phyloP scores from a whole-genome alignment of 1,139 yeast genomes.

The Lodderomyces parapsilosis region DNA sequence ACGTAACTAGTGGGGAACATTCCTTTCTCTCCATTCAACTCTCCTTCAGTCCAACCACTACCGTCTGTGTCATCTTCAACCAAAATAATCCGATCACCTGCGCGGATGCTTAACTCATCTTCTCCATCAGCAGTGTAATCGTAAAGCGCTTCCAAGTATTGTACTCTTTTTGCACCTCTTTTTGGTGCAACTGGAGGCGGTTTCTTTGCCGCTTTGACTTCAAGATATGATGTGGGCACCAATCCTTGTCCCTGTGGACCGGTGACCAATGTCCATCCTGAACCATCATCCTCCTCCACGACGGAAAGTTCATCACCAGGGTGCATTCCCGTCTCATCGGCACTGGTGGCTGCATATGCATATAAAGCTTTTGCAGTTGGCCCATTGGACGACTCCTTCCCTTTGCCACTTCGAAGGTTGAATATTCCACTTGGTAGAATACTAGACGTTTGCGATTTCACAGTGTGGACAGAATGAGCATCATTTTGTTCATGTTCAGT shows the following conservation, averaged over 20 bases:
- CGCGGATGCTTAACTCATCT: constrained; percentile 70
- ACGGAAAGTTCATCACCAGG: constrained; percentile 65
- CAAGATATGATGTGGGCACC: constrained; percentile 86
- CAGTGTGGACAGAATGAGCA: constrained; percentile 29
- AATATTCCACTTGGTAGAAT: constrained; percentile 32
- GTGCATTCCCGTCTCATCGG: constrained; percentile 65
- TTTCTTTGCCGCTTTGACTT: constrained; percentile 26
- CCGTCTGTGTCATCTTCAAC: constrained; percentile 72
- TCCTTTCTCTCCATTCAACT: constrained; percentile 68
- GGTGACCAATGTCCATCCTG: constrained; percentile 83
- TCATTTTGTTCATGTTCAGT: background rate
- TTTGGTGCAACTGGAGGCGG: constrained; percentile 87
- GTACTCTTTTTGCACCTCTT: constrained; percentile 66
- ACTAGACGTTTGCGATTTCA: constrained; percentile 23
- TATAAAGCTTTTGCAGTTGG: constrained; percentile 58
- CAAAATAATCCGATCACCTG: constrained; percentile 75
- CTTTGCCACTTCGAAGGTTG: constrained; percentile 35
- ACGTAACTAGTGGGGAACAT: constrained; percentile 83
- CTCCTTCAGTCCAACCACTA: constrained; percentile 97
- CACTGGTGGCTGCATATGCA: constrained; percentile 66
- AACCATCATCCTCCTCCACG: constrained; percentile 74
- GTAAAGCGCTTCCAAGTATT: constrained; percentile 72
- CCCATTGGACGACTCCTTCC: constrained; percentile 12
- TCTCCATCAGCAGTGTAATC: constrained; percentile 81
- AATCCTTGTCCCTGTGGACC: constrained; percentile 57